These are phyloP conservation scores for Silene coronaria DNA, from an alignment of 179 eudicot species.

Conservation along the genomic window DNA sequence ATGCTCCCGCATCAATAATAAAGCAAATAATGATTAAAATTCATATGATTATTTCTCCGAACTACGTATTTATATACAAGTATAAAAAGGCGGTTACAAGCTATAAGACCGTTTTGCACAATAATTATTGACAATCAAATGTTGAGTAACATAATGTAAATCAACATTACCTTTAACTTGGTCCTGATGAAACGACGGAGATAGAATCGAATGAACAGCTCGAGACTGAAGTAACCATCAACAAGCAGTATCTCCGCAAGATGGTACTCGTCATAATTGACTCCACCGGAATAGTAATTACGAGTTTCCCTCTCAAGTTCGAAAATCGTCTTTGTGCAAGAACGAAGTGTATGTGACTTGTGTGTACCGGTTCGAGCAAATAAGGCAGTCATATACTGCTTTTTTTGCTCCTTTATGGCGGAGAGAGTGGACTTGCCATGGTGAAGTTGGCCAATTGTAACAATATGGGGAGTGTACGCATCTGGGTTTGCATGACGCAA, in stretches of 20 bases:
- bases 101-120: no score
- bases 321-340: background rate
- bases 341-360: background rate
- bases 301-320: constrained; percentile 10
- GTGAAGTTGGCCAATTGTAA: constrained; percentile 14
- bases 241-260: constrained; percentile 6
- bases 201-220: constrained; percentile 12
- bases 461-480: constrained; percentile 14
- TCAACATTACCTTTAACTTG: background rate
- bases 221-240: constrained; percentile 14
- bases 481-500: constrained; percentile 8
- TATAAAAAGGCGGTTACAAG: no score
- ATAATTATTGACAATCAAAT: no score
- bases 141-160: no score
- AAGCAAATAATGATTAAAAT: no score
- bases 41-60: no score
- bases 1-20: no score
- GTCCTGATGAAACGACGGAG: background rate
- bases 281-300: constrained; percentile 6
- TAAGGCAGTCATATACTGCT: constrained; percentile 11
- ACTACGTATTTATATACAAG: no score
- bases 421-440: background rate
- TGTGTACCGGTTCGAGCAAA: background rate
- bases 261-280: background rate
- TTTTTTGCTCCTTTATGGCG: constrained; percentile 9